phyloP scores from a whole-genome alignment of 176 grass and related monocot genomes.

The Eragrostis nindensis region DNA sequence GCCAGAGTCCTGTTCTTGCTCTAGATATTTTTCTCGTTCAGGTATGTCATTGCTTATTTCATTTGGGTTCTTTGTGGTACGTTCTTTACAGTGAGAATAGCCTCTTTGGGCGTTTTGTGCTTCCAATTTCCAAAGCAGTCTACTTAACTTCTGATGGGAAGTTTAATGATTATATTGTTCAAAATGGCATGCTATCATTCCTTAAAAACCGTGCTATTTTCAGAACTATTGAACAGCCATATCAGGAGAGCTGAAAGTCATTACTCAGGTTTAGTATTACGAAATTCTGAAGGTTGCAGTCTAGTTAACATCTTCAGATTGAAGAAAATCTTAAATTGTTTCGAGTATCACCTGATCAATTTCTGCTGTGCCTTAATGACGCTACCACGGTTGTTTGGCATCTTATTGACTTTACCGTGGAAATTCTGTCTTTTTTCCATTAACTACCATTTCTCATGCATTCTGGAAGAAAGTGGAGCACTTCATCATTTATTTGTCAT shows the following conservation, averaged over 20 bases:
- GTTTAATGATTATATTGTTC: background rate
- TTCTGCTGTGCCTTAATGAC: no score
- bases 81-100: background rate
- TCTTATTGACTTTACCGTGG: no score
- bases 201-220: background rate
- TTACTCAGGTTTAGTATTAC: background rate
- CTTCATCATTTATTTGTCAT: background rate
- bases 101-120: background rate
- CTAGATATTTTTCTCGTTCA: conserved; percentile 91
- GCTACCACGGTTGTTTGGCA: no score
- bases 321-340: background rate
- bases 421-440: no score
- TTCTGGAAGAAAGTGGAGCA: background rate
- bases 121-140: background rate
- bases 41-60: conserved; percentile 47
- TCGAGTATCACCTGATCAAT: background rate
- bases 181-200: background rate
- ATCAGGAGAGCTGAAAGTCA: background rate
- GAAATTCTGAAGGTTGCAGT: background rate
- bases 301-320: background rate
- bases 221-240: conserved; percentile 19
- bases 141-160: background rate
- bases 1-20: conserved; percentile 85
- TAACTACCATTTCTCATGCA: background rate
- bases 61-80: background rate